phyloP scores from a whole-genome alignment of 371 early-diverging fungal species.

The Apophysomyces ossiformis region DNA sequence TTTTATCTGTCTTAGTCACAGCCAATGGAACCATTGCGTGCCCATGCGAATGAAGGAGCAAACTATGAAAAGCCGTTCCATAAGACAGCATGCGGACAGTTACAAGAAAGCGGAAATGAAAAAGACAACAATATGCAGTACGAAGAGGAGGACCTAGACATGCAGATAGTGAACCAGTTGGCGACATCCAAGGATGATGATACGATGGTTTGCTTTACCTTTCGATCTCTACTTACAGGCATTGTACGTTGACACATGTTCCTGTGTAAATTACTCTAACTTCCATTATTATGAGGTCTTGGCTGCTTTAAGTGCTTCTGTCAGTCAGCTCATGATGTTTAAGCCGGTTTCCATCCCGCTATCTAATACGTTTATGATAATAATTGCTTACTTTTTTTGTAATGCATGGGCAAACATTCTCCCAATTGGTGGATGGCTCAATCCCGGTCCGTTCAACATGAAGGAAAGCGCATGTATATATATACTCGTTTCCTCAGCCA shows the following conservation, averaged over 20 bases:
- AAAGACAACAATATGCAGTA: not conserved
- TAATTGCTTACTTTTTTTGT: conserved; percentile 46
- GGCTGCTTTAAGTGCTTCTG: conserved; percentile 42
- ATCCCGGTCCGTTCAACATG: conserved; percentile 51
- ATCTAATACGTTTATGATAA: conserved; percentile 47
- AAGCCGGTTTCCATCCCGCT: conserved; percentile 47
- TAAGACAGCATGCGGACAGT: too few species aligned
- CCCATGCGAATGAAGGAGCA: too few species aligned
- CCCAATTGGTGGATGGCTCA: conserved; percentile 38
- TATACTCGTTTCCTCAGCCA: conserved; percentile 43
- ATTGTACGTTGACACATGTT: conserved; percentile 7
- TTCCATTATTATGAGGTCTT: conserved; percentile 25
- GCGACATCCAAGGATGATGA: conserved; percentile 17
- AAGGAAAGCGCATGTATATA: conserved; percentile 51
- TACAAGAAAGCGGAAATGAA: too few species aligned
- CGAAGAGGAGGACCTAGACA: conserved; percentile 25
- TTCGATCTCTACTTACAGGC: conserved; percentile 15
- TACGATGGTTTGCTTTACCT: conserved; percentile 7
- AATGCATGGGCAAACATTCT: conserved; percentile 35
- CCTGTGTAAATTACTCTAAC: not conserved
- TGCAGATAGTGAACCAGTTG: conserved; percentile 16
- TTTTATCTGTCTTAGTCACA: too few species aligned
- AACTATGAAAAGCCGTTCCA: too few species aligned
- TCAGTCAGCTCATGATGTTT: conserved; percentile 46
- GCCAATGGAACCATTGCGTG: too few species aligned